A percentile compares a stretch with the other conserved stretches of the same genome.
Conservation (phyloP, 2,329 filamentous ascomycete genomes). For the Cladosporium velox region DNA sequence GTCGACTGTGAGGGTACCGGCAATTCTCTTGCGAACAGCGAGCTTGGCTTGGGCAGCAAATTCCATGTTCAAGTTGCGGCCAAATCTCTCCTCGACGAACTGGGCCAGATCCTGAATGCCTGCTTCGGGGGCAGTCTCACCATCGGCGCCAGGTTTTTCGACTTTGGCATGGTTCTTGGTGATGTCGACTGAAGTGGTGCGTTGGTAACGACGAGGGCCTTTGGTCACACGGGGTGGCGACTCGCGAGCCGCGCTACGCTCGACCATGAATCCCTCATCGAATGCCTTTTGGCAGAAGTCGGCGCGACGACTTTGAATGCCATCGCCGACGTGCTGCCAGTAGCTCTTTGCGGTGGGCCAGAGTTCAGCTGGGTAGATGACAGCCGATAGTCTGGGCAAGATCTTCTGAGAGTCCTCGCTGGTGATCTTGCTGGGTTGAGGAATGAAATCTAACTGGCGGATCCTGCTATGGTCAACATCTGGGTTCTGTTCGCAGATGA, state of each 20-base stretch:
- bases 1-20: slow-evolving; percentile 76
- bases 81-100: slow-evolving; percentile 93
- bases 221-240: slow-evolving; percentile 53
- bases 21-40: slow-evolving; percentile 83
- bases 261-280: slow-evolving; percentile 65
- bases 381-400: slow-evolving; percentile 50
- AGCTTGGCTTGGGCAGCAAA: slow-evolving; percentile 80
- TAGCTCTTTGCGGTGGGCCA: slow-evolving; percentile 84
- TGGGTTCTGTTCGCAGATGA: slow-evolving; percentile 65
- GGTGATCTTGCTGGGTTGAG: slow-evolving; percentile 56
- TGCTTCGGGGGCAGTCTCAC: slow-evolving; percentile 30
- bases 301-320: slow-evolving; percentile 84
- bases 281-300: slow-evolving; percentile 84
- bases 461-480: slow-evolving; percentile 53
- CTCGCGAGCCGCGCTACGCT: slow-evolving; percentile 44
- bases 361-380: slow-evolving; percentile 68
- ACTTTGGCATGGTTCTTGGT: slow-evolving; percentile 28
- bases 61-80: slow-evolving; percentile 80
- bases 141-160: slow-evolving; percentile 21
- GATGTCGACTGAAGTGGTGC: slow-evolving; percentile 55
- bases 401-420: slow-evolving; percentile 46
- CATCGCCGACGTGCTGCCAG: slow-evolving; percentile 96
- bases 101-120: slow-evolving; percentile 67
- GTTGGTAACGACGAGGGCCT: slow-evolving; percentile 80
- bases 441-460: slow-evolving; percentile 62